Percentiles rank a stretch among this genome's conserved stretches.
Conservation (phyloP, 2,329 filamentous ascomycete genomes). For the Zymoseptoria crescenta region DNA sequence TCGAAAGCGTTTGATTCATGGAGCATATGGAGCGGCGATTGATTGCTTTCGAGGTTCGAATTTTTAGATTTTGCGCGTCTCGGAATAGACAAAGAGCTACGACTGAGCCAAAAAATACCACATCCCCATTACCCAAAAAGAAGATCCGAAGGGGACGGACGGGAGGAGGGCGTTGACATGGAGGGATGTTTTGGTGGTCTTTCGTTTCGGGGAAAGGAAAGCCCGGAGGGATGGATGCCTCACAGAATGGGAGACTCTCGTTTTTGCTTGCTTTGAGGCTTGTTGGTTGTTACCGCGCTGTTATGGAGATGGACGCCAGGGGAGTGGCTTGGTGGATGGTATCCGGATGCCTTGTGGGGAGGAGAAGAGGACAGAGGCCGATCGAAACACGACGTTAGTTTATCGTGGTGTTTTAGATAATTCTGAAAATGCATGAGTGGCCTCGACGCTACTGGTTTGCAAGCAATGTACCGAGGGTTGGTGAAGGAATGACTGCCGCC, state of each 20-base stretch:
- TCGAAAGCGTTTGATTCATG: conserved; percentile 11
- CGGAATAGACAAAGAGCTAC: conserved; percentile 16
- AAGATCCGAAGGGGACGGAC: background rate
- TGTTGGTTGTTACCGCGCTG: background rate
- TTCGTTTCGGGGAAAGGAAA: background rate
- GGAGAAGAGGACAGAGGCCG: background rate
- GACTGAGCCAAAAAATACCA: background rate
- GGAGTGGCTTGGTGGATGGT: background rate
- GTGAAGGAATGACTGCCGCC: no score
- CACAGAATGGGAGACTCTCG: background rate
- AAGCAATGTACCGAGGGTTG: no score
- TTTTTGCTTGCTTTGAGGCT: background rate
- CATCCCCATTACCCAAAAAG: background rate
- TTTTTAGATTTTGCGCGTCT: background rate
- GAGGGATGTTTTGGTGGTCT: background rate
- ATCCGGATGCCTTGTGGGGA: background rate
- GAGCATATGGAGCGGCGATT: conserved; percentile 14
- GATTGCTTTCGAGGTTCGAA: background rate
- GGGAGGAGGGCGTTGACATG: background rate
- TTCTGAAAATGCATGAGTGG: background rate
- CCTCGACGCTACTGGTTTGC: background rate
- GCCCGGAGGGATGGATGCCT: background rate
- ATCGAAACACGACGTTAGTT: background rate
- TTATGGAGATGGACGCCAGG: background rate
- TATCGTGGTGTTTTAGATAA: background rate